Percentiles rank a stretch among this genome's conserved stretches.
Conservation (phyloP, 495 filamentous ascomycete genomes). For the Cudoniella acicularis region DNA sequence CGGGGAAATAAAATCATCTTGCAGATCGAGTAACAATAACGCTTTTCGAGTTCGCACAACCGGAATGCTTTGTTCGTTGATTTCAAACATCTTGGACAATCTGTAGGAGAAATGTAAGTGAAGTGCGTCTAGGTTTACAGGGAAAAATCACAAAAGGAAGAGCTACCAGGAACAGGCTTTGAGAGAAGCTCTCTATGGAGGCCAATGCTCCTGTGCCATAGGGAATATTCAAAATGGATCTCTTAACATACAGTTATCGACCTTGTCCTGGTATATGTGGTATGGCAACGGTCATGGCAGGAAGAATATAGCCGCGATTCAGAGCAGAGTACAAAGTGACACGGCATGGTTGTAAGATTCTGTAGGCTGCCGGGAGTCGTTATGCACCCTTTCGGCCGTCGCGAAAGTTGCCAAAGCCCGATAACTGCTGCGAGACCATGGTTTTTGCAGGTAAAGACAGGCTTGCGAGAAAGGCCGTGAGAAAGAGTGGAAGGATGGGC, state of each 20-base stretch:
- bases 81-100: slow-evolving; percentile 39
- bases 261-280: not conserved
- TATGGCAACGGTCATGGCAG: slow-evolving; percentile 8
- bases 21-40: slow-evolving; percentile 79
- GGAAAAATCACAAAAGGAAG: not conserved
- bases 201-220: not conserved
- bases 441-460: not conserved
- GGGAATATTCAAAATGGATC: not conserved
- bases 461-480: not conserved
- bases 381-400: not conserved
- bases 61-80: slow-evolving; percentile 42
- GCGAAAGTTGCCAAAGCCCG: not conserved
- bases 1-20: slow-evolving; percentile 82
- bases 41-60: slow-evolving; percentile 69
- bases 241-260: slow-evolving; percentile 4
- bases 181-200: not conserved
- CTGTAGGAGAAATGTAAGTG: slow-evolving; percentile 14
- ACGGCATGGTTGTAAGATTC: slow-evolving; percentile 12
- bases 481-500: not conserved
- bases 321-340: not conserved
- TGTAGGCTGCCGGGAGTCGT: slow-evolving; percentile 5
- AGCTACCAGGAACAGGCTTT: not conserved
- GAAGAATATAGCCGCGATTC: not conserved
- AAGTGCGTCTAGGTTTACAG: not conserved
- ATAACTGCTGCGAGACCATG: not conserved